A percentile compares a stretch with the other conserved stretches of the same genome.
These are phyloP conservation scores for Yarrowia osloensis DNA, from an alignment of 805 yeast genomes.

Conservation along the genomic window DNA sequence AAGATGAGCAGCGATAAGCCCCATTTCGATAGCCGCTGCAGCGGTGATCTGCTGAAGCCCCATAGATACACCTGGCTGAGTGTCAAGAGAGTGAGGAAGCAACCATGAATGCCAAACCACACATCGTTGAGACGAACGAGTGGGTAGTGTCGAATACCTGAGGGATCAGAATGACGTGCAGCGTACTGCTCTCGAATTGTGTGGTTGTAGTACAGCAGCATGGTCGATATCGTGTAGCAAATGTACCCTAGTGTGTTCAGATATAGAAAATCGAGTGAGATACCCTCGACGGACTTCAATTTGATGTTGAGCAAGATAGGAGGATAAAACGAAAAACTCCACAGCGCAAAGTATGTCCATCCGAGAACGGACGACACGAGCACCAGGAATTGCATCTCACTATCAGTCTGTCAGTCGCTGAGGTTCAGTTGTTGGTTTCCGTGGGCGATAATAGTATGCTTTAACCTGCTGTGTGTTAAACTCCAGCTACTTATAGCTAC, in stretches of 20 bases:
- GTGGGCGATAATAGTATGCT: too few species aligned
- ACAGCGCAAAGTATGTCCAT: slow-evolving; percentile 31
- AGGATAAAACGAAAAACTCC: slow-evolving; percentile 46
- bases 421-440: too few species aligned
- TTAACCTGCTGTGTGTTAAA: too few species aligned
- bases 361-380: slow-evolving; percentile 10
- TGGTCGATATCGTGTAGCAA: slow-evolving; percentile 41
- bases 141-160: slow-evolving; percentile 40
- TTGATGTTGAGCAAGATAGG: slow-evolving; percentile 42
- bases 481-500: too few species aligned
- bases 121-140: slow-evolving; percentile 49
- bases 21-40: slow-evolving; percentile 39
- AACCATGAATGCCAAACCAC: slow-evolving; percentile 50
- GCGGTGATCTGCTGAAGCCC: slow-evolving; percentile 43
- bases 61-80: slow-evolving; percentile 45
- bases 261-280: slow-evolving; percentile 43
- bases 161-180: slow-evolving; percentile 36
- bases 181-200: slow-evolving; percentile 44
- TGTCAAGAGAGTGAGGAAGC: slow-evolving; percentile 43
- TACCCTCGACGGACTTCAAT: slow-evolving; percentile 44
- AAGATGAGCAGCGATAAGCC: slow-evolving; percentile 37
- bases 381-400: background rate
- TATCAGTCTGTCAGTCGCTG: background rate
- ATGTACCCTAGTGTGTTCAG: slow-evolving; percentile 44
- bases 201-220: slow-evolving; percentile 41